phyloP scores from a whole-genome alignment of 805 yeast species.

The Lipomyces yamanashiensis region DNA sequence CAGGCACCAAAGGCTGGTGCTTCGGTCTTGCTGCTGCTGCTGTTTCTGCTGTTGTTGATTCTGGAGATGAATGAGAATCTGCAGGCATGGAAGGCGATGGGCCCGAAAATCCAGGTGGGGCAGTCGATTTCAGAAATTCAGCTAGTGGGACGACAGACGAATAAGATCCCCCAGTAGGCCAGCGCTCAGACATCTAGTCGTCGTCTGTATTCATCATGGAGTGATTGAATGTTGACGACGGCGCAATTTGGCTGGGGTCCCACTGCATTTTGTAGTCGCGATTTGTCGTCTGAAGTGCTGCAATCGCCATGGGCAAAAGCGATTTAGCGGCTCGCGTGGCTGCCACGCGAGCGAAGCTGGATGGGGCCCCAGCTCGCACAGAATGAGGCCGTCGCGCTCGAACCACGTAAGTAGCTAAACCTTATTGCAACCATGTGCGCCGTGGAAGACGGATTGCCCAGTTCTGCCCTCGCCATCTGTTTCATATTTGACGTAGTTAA shows the following conservation, averaged over 20 bases:
- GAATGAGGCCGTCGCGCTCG: constrained; percentile 2
- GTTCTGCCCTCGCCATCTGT: no score
- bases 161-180: neutral
- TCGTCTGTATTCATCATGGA: neutral
- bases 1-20: neutral
- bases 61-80: neutral
- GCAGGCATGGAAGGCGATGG: neutral
- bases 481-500: no score
- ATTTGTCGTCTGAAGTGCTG: neutral
- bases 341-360: constrained; percentile 15
- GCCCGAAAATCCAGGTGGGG: constrained; percentile 12
- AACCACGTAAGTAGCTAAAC: neutral
- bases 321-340: constrained; percentile 17
- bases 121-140: constrained; percentile 16
- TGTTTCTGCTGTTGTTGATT: neutral
- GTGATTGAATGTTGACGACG: neutral
- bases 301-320: neutral
- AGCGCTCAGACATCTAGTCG: neutral
- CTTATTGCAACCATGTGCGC: neutral
- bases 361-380: constrained; percentile 3
- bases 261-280: neutral
- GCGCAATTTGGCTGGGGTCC: neutral
- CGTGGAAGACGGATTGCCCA: neutral
- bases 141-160: constrained; percentile 11
- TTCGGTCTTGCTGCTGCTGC: neutral